Evolutionary conservation across 345 rosid species (phyloP).

Genomic region (Cardamine resedifolia): DNA sequence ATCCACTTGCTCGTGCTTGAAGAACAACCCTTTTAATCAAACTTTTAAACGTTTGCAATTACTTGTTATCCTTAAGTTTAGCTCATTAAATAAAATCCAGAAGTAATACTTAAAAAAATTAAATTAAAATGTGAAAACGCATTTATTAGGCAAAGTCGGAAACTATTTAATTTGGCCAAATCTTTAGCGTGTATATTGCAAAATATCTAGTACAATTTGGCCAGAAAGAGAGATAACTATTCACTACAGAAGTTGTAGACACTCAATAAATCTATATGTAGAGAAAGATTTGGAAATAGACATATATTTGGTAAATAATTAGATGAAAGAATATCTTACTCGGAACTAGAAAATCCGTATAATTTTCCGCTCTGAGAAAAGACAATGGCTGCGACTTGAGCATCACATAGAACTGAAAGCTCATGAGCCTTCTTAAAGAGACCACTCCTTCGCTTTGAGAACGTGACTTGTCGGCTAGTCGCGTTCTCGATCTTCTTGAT

Average conservation of each 20-base stretch:
- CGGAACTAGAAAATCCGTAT: conserved; percentile 47
- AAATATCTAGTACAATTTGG: conserved; percentile 32
- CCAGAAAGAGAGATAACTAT: conserved; percentile 21
- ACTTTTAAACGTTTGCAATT: background rate
- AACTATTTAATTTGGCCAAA: conserved; percentile 15
- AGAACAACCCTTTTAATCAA: conserved; percentile 18
- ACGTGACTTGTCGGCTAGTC: conserved; percentile 63
- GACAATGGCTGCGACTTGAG: conserved; percentile 52
- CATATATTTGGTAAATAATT: background rate
- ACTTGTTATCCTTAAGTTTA: background rate
- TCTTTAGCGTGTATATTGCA: conserved; percentile 18
- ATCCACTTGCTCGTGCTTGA: conserved; percentile 37
- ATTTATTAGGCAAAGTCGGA: background rate
- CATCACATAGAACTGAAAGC: conserved; percentile 68
- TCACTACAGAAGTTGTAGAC: conserved; percentile 10
- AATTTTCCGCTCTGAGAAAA: conserved; percentile 59
- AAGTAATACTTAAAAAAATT: background rate
- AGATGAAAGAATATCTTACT: conserved; percentile 40
- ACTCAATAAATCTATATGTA: background rate
- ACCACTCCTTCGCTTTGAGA: conserved; percentile 58
- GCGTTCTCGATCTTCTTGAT: conserved; percentile 58
- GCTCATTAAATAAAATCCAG: background rate
- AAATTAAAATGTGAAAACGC: background rate
- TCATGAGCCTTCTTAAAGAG: conserved; percentile 61
- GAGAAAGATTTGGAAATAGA: conserved; percentile 9